Base-by-base conservation (phyloP, 805 yeast genomes). In the Zygosaccharomyces rouxii region DNA sequence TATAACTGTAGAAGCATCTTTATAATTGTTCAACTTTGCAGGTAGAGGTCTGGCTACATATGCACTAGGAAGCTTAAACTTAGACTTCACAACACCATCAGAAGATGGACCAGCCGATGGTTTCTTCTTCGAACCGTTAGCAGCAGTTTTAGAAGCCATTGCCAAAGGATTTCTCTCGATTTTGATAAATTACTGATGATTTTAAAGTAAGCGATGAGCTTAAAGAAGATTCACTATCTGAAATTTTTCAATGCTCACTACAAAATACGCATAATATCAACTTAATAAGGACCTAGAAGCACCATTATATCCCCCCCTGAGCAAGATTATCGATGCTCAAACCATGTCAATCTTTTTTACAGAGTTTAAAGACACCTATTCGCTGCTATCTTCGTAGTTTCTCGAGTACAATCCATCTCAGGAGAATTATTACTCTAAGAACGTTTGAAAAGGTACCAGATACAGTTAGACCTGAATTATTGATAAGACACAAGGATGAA, bases 11-110 rank as follows among this genome's bases (percentile, higher is more conserved):
- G 69, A 57, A 30, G 64, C 54, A 7, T 69, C 57, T 43, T 73
- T 74, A 19, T 53, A 42, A 35, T 55, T 58, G 6, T 49, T 45
- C 4, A 55, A 56, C 3, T 46, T 41, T 7, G 46, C 22, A 5
- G 67, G 59, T 16, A 63, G 56, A 26, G 77, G 77, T 51, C 77
- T 62, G 2, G 70, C 62, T 28, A 73, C 68, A 50, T 69, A 73
- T 7, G 66, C 62, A 4, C 66, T 56, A 2, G 77, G 76, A 16
- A 70, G 40, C 52, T 70, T 72, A 21, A 68, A 55, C 35, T 70
- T 70, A 1, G 65, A 42, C 7, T 49, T 28, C 35, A 62, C 60
- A 3, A 52, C 35, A 25, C 47, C 35, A 5, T 60, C 51, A 3
- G 60, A 48, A n/a, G 49, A 33, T 5, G 55, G 40, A 6, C 55